Evolutionary conservation across 768 basidiomycete genomes (phyloP).

Genomic region (Pleurotus tuoliensis): DNA sequence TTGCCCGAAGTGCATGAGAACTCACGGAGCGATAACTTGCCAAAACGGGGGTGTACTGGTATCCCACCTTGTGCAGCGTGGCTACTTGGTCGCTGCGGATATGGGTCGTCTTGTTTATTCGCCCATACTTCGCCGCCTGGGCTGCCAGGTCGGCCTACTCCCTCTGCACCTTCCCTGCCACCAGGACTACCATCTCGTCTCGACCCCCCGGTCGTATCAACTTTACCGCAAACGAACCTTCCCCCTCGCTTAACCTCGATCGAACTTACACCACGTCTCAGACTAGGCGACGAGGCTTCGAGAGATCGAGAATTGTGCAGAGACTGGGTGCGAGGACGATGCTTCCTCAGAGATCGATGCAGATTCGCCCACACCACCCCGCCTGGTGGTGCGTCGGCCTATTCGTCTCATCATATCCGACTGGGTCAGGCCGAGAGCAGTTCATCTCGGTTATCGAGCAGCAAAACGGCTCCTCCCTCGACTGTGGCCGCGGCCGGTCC

Average conservation of each 20-base stretch:
- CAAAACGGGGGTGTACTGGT: neutral
- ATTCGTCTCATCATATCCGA: neutral
- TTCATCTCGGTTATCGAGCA: neutral
- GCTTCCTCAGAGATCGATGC: conserved; percentile 23
- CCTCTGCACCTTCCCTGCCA: neutral
- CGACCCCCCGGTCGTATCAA: too few species aligned
- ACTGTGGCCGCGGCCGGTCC: neutral
- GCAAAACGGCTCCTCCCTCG: neutral
- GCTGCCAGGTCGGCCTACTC: neutral
- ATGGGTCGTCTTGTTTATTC: neutral
- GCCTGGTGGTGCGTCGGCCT: neutral
- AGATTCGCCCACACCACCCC: conserved; percentile 25
- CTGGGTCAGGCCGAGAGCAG: neutral
- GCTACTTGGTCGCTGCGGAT: neutral
- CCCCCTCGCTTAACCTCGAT: too few species aligned
- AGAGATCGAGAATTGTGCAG: conserved; percentile 14
- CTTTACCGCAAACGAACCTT: too few species aligned
- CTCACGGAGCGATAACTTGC: neutral
- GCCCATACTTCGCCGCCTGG: neutral
- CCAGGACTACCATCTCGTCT: neutral
- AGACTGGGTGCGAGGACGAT: conserved; percentile 23
- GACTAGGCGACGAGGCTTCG: too few species aligned
- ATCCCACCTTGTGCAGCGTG: neutral
- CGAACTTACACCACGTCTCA: too few species aligned
- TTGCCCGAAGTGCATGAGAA: neutral